Base-by-base conservation (phyloP, 371 early-diverging fungal species). In the Nematocida parisii region DNA sequence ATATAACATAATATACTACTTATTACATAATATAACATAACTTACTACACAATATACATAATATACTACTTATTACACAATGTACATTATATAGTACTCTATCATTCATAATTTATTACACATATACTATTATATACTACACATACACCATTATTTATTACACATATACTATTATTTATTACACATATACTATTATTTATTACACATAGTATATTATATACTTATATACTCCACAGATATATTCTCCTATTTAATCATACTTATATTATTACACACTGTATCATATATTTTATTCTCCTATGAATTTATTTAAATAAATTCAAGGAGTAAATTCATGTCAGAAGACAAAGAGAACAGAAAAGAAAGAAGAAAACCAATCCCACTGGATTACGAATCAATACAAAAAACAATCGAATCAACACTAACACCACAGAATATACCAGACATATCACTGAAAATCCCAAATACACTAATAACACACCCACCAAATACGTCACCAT, bases 281-380 rank as follows among this genome's bases (percentile, higher is more conserved):
- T 24, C 9, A 33, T 44, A 20, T 22, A 20, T 13, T 13, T 33
- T 45, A 44, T 77, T 52, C 24, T 5, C 80, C 9, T 71, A 27
- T 5, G 39, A 71, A 60, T 70, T 70, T 71, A 74, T 66, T 75
- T 70, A 40, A 77, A 70, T 24, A 77, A 71, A 75, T 75, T 75
- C 66, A 75, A 67, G 18, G 66, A 64, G 45, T 42, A 44, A 64
- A 64, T 9, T 20, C 22, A 27, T 27, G 33, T 27, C 33, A 27
- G 33, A 15, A 40, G 22, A 45, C 15, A 45, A 64, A 64, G 64
- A 64, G 75, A 75, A 55, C 27, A 66, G 70, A 75, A 58, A 70
- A 44, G 71, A 77, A 20, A 77, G 71, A 56, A 67, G 80, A 70
- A 68, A 52, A 46, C 80, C 80, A 44, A 45, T 77, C 22, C 80